Evolutionary conservation across 371 early-diverging fungal species (phyloP), one percentile per base, ranked within the genome.

Genomic region (Actinomucor elegans): DNA sequence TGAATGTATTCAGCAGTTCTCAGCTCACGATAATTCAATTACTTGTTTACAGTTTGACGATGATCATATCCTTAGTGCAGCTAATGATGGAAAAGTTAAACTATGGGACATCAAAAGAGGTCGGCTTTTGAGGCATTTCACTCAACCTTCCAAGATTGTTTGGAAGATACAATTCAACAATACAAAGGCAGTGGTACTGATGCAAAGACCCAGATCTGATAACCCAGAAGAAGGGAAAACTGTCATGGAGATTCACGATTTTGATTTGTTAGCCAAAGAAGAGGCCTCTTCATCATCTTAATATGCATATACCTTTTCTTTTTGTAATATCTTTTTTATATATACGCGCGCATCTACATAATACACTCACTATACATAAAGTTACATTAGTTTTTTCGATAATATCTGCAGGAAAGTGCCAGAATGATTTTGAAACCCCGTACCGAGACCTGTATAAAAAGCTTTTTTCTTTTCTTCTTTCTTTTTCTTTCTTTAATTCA

Each of bases 11-110:
- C 82, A 82, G 23, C 83, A 80, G 26, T 81, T 92, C 12, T 84
- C 84, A 23, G 92, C 92, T 0, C 94, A 94, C 45, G 73, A 83
- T 23, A 89, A 89, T 27, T 90, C 93, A 0, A 90, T 94, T 14
- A 94, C 93, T 0, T 91, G 92, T 52, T 78, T 94, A 32, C 93
- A 93, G 61, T 90, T 91, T 64, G 92, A 94, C 48, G 72, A 77
- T 38, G 75, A 86, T 31, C 84, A 90, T 18, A 87, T 94, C 47
- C 80, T 94, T 11, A 88, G 89, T 10, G 93, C 93, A 17, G 85
- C 86, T 14, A 92, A 94, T 61, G 94, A 94, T 57, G 92, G 92
- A 0, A 87, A 86, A 18, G 84, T 92, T 48, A 94, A 92, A 53
- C 46, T 92, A 18, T 94, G 93, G 93, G 92, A 94, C 64, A 81